Base-by-base conservation (phyloP, 78 protist genomes). In the Dictyostelium purpureum region DNA sequence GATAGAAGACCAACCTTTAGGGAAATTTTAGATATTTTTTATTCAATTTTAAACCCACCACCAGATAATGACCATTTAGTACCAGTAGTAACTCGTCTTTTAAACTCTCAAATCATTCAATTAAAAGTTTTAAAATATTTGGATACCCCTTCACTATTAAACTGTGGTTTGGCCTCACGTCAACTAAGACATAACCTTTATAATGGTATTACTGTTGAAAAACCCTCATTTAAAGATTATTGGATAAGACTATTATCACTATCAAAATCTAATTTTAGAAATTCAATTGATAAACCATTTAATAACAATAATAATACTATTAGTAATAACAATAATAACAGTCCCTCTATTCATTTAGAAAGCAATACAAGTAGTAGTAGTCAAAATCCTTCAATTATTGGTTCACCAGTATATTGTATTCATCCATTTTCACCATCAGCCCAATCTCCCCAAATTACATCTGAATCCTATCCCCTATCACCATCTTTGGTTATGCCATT, bases 1-100 rank as follows among this genome's bases (percentile, higher is more conserved):
- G n/a, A 6, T 1, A 7, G 16, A 4, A 42, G 92, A 71, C 92
- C 92, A 73, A 73, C 57, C 4, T 73, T 73, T 45, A 73, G 54
- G 21, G 31, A 77, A 63, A 77, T 77, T 26, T 21, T 77, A 40
- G 35, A 59, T 2, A 19, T 35, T 26, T 49, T 77, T 21, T 52
- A 57, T 40, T n/a, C 43, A 0, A 38, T 57, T 42, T 16, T 49
- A 77, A 57, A 43, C 16, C 71, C 71, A 5, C 40, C 35, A 26
- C 49, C 69, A 11, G 49, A 77, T 63, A 77, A 16, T 51, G 59
- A 51, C 18, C 42, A 28, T 35, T 33, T 75, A 12, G 45, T 51
- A 35, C 61, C 42, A 51, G 52, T 71, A 2, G 42, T 71, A 28
- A 71, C 59, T 28, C 19, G 76, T n/a, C 1, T 63, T 33, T 69